These are phyloP conservation scores for Fusarium compactum DNA, from an alignment of 2,329 filamentous ascomycete species.

Conservation along the genomic window DNA sequence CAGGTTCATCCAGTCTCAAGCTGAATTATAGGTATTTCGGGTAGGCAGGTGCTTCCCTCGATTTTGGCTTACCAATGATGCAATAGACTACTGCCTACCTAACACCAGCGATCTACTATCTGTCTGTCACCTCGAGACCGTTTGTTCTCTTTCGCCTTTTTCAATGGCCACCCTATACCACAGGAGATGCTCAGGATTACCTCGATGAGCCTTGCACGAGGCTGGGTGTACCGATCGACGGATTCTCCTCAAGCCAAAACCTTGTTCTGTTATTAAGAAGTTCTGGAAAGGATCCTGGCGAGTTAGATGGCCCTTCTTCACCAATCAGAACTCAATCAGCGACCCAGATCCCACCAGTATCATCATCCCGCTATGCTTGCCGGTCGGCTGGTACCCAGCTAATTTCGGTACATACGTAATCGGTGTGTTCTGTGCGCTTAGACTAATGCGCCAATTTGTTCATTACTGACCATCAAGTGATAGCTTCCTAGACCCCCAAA, in stretches of 20 bases:
- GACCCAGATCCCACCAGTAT: conserved; percentile 23
- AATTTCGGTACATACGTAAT: conserved; percentile 39
- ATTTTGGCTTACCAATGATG: not conserved
- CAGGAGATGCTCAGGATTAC: not conserved
- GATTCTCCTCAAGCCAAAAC: conserved; percentile 45
- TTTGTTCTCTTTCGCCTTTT: not conserved
- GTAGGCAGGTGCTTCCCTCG: not conserved
- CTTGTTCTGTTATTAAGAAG: conserved; percentile 40
- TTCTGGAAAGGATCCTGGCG: conserved; percentile 45
- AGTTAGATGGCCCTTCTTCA: conserved; percentile 13
- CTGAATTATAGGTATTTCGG: not conserved
- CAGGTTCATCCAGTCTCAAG: not conserved
- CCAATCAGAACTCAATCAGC: conserved; percentile 32
- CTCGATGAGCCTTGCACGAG: conserved; percentile 28
- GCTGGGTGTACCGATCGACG: conserved; percentile 43
- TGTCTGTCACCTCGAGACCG: not conserved
- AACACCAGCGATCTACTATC: not conserved
- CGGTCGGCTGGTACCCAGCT: conserved; percentile 37
- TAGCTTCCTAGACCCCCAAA: conserved; percentile 8
- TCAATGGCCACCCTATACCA: not conserved
- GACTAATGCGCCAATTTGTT: conserved; percentile 30
- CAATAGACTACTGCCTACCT: not conserved
- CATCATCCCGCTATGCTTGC: conserved; percentile 41
- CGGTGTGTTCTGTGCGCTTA: conserved; percentile 20
- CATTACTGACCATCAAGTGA: conserved; percentile 12